These are phyloP conservation scores for Penicillium nucicola DNA, from an alignment of 495 filamentous ascomycete genomes.

Conservation along the genomic window DNA sequence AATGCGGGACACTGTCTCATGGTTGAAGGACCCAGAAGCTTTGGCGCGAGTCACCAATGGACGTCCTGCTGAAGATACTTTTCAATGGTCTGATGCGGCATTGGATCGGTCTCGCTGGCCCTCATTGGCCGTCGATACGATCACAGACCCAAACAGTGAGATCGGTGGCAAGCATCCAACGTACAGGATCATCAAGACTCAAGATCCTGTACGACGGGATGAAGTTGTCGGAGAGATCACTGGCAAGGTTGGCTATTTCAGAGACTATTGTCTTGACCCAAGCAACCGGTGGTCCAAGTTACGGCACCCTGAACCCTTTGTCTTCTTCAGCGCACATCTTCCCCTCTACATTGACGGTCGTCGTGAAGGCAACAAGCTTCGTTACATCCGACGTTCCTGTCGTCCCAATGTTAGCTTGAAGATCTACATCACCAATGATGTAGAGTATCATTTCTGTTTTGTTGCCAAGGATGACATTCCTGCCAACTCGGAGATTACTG, in stretches of 20 bases:
- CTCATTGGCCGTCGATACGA: conserved; percentile 41
- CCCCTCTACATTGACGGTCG: conserved; percentile 91
- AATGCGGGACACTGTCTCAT: conserved; percentile 62
- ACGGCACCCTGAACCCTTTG: conserved; percentile 77
- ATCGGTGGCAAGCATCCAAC: conserved; percentile 46
- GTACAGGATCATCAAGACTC: conserved; percentile 73
- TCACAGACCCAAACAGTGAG: conserved; percentile 42
- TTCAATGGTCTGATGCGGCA: conserved; percentile 49
- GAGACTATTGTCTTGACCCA: conserved; percentile 69
- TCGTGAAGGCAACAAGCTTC: conserved; percentile 74
- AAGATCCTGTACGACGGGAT: conserved; percentile 56
- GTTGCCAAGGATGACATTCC: conserved; percentile 72
- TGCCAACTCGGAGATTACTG: conserved; percentile 59
- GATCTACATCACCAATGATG: conserved; percentile 70
- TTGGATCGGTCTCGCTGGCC: conserved; percentile 56
- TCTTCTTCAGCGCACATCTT: conserved; percentile 77
- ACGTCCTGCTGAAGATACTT: conserved; percentile 42
- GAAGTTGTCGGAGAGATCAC: conserved; percentile 81
- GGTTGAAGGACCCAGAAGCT: conserved; percentile 64
- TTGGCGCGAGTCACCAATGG: conserved; percentile 41
- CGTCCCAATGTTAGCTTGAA: conserved; percentile 78
- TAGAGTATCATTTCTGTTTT: conserved; percentile 85
- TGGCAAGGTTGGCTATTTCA: conserved; percentile 76
- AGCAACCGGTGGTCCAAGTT: conserved; percentile 73
- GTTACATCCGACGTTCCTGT: conserved; percentile 87